phyloP scores from a whole-genome alignment of 176 grass and related monocot genomes.

The Aechmea fasciata region DNA sequence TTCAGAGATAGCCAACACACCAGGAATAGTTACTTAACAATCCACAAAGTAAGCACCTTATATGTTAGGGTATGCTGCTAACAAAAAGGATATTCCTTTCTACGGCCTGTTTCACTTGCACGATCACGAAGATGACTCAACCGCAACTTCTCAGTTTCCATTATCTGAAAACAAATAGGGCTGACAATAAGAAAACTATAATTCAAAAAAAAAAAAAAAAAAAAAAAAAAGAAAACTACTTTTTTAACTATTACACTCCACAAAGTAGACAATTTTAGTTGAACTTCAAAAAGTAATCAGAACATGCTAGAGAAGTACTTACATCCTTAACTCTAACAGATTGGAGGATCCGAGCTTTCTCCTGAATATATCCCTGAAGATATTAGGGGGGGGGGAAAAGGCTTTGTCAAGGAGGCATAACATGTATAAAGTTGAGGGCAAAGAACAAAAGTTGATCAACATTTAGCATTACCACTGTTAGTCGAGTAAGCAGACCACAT shows the following conservation, averaged over 20 bases:
- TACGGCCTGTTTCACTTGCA: conserved; percentile 92
- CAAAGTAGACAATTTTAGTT: not conserved
- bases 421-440: conserved; percentile 2
- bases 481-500: conserved; percentile 45
- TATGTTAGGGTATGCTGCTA: conserved; percentile 10
- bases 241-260: not conserved
- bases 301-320: conserved; percentile 5
- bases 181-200: conserved; percentile 11
- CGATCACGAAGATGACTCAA: conserved; percentile 87
- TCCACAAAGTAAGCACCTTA: too few relatives aligned
- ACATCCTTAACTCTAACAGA: conserved; percentile 81
- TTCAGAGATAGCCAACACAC: too few relatives aligned
- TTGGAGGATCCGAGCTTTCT: conserved; percentile 65
- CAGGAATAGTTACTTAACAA: too few relatives aligned
- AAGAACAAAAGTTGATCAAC: conserved; percentile 19
- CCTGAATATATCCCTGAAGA: conserved; percentile 57
- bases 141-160: conserved; percentile 87
- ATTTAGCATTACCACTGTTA: conserved; percentile 88
- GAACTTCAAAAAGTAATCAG: not conserved
- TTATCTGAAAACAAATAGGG: conserved; percentile 46
- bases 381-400: conserved; percentile 12
- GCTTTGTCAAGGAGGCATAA: conserved; percentile 23
- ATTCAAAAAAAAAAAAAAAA: conserved; percentile 12
- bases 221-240: not conserved
- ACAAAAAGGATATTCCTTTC: conserved; percentile 98